Conservation (phyloP, 1,284 basidiomycete genomes). For the Fomes fomentarius region DNA sequence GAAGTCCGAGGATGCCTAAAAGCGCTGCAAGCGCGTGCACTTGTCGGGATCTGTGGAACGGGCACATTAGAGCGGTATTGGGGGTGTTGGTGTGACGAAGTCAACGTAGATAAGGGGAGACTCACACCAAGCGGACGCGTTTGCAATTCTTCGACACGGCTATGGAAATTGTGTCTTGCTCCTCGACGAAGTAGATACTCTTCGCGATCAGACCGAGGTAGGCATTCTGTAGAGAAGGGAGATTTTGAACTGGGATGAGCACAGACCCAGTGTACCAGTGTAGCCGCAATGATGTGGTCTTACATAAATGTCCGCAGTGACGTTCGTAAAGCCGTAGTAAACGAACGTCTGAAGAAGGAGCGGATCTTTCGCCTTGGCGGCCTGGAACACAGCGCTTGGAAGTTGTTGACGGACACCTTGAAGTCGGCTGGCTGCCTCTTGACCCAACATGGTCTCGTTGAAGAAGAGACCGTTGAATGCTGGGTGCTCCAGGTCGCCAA, state of each 20-base stretch:
- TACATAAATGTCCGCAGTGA: constrained; percentile 51
- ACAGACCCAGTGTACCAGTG: too few relatives aligned
- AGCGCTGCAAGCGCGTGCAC: neutral
- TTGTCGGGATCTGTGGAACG: neutral
- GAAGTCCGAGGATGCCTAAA: neutral
- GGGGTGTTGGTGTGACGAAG: neutral
- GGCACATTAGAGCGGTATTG: neutral
- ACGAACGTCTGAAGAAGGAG: constrained; percentile 44
- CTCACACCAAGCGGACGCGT: constrained; percentile 51
- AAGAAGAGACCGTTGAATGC: constrained; percentile 56
- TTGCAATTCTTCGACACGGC: constrained; percentile 45
- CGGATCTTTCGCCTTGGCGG: constrained; percentile 39
- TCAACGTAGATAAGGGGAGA: neutral
- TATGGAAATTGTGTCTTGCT: constrained; percentile 38
- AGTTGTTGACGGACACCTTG: constrained; percentile 48
- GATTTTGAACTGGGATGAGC: too few relatives aligned
- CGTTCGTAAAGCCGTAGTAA: constrained; percentile 39
- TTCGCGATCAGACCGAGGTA: constrained; percentile 55
- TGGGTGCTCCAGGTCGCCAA: constrained; percentile 31
- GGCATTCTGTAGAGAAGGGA: constrained; percentile 36
- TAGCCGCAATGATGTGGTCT: too few relatives aligned
- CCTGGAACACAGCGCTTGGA: constrained; percentile 53
- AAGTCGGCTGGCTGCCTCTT: constrained; percentile 36
- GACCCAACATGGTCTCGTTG: constrained; percentile 42
- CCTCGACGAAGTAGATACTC: constrained; percentile 50